Base-by-base conservation (phyloP, 2,329 filamentous ascomycete genomes). In the Trichoderma sp. region DNA sequence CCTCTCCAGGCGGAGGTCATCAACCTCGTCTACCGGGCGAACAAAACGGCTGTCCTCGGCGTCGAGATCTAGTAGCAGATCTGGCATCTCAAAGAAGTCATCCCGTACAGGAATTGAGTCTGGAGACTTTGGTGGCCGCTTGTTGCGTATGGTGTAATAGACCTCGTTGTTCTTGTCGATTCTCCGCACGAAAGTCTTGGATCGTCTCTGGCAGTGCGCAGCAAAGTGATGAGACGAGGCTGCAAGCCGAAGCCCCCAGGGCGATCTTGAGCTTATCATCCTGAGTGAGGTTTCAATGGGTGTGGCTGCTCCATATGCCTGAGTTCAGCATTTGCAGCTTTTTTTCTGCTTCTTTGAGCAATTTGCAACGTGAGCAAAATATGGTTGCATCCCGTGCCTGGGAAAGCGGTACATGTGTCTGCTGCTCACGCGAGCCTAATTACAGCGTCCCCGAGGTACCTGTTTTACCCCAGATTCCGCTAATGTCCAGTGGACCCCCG, bases 11-110 rank as follows among this genome's bases (percentile, higher is more conserved):
- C 63, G 71, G n/a, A 72, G 74, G 65, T 82, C 82, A 56, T 83
- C 77, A 5, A 73, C 71, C 3, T 79, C 72, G 57, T 81, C 76
- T 67, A 77, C 82, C 2, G 76, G 73, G 33, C 85, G 83, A 49
- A 87, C 84, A 58, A 79, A 75, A 1, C 74, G 77, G 71, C 74
- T 82, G 24, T 82, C 79, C 70, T 83, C 80, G 56, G 83, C 83
- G 71, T 88, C 86, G 49, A 88, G 83, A 69, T 88, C 84, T 49
- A 88, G 79, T 3, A 87, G 74, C 13, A 84, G 71, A 21, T 79
- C 66, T 14, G 83, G 80, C 52, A 84, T 76, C 29, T 83, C 74
- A 70, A 82, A 81, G 70, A 81, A 77, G n/a, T 78, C 73, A 58
- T 73, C 52, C 2, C 52, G 40, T 11, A 73, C 52, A 8, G 57